phyloP scores from a whole-genome alignment of 2,329 filamentous ascomycete genomes.

The Apiospora rasikravindrae region DNA sequence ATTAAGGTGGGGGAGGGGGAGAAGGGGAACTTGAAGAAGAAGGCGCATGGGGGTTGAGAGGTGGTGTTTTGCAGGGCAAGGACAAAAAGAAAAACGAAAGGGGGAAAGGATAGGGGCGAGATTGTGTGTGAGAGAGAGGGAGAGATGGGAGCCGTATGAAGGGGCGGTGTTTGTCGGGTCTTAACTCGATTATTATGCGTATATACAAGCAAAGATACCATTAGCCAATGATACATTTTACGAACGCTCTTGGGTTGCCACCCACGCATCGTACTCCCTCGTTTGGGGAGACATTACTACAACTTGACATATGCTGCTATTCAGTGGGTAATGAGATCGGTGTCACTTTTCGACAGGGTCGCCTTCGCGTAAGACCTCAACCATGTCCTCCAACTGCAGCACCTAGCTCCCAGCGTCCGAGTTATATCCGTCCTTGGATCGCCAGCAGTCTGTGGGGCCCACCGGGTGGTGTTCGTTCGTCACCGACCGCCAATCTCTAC shows the following conservation, averaged over 20 bases:
- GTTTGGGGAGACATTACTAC: too few species aligned
- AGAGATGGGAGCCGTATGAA: neutral
- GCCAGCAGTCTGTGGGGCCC: too few species aligned
- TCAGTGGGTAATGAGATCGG: too few species aligned
- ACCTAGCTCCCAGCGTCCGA: too few species aligned
- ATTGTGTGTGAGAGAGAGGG: neutral
- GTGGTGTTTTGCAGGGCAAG: too few species aligned
- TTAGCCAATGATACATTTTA: neutral
- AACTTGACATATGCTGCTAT: neutral
- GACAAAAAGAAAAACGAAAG: too few species aligned
- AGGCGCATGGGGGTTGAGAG: neutral
- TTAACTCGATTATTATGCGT: neutral
- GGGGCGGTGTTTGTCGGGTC: neutral
- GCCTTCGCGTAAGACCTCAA: too few species aligned
- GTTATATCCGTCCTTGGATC: too few species aligned
- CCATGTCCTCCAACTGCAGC: too few species aligned
- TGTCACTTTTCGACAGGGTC: too few species aligned
- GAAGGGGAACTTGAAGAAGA: neutral
- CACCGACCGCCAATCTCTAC: too few species aligned
- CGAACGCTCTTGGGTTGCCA: neutral
- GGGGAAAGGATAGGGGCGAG: neutral
- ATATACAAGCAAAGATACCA: slow-evolving; percentile 14
- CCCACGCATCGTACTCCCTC: neutral
- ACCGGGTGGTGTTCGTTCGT: too few species aligned
- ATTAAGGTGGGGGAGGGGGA: slow-evolving; percentile 17